Evolutionary conservation across 768 basidiomycete genomes (phyloP), one percentile per base, ranked within the genome.

Genomic region (Naganishia randhawae): DNA sequence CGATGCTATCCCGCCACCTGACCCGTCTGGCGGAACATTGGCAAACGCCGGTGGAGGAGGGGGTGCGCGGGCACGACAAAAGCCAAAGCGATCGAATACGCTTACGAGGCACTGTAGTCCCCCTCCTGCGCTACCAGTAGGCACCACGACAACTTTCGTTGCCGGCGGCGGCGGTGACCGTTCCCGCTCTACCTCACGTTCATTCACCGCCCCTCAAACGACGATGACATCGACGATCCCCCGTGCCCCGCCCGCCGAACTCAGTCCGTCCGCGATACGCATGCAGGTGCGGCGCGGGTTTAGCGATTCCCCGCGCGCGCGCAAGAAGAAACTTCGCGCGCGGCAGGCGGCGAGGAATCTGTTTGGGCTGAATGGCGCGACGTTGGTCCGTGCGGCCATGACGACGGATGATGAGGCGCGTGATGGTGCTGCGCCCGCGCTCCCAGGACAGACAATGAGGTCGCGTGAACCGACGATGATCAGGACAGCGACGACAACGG

Each of bases 21-120:
- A 3, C 6, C 19, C 19, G 19, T 48, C 45, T 4, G n/a, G 45
- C 4, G 45, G n/a, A 22, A 48, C 45, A 48, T 7, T 13, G n/a
- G n/a, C n/a, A n/a, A 22, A n/a, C 45, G n/a, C 4, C 41, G 41
- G 14, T 16, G 37, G 53, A 1, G 54, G 35, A 13, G 17, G 32
- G 13, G 33, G 17, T 35, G 14, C 13, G 14, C 27, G 39, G 25
- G 13, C 52, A 2, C 11, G 17, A 6, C 42, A 41, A 25, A 50
- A n/a, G 50, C n/a, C 25, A 7, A 29, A 65, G 31, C 51, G 51
- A n/a, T 11, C 41, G 63, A 37, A 69, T 9, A 65, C 62, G 22
- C 50, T 64, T n/a, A 69, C 62, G 32, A 27, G 69, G 25, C 69
- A 69, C 61, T 55, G 69, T 25, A 65, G 64, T 61, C 69, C 69